Evolutionary conservation across 495 filamentous ascomycete species (phyloP), one percentile per base, ranked within the genome.

Genomic region (Annulohypoxylon moriforme): DNA sequence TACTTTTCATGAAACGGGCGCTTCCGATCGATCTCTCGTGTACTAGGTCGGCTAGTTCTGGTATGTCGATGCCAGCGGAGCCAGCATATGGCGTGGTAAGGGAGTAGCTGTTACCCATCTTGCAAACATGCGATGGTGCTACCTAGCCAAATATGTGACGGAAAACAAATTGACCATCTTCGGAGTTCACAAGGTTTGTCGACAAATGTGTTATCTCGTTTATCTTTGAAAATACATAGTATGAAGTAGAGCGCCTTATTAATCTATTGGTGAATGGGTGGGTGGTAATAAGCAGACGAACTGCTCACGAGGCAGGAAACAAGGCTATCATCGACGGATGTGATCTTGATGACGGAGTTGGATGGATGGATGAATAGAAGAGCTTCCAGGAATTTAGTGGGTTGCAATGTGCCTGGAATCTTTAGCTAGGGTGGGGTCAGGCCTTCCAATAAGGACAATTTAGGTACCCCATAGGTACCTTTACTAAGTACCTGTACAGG

Each of bases 101-200:
- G 69, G 96, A 98, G 81, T 97, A 98, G 75, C 92, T 94, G 85
- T 99, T 96, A 64, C 96, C 96, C 96, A 99, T 99, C 73, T 56
- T 88, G 59, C 53, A 60, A 63, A 69, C 64, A 62, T 67, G 68
- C 27, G 68, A 67, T 69, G 67, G 64, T 74, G 53, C 81, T 80
- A 67, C 77, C 73, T 64, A 61, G 60, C 77, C 44, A 59, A 73
- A 33, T 69, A 52, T 55, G 49, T 64, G 25, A 49, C 57, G 65
- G 44, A 55, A 59, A 49, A 42, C 22, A 14, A 36, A 60, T 65
- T 25, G 52, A 69, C 34, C 71, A 73, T 73, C 44, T 73, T 73
- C 57, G 40, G 66, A 56, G 40, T 13, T 36, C 47, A 49, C 40
- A 52, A 49, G 24, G 24, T 34, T 29, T 33, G 36, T 53, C 38